Evolutionary conservation across 2,329 filamentous ascomycete genomes (phyloP).

Genomic region (Monosporascus sp.): DNA sequence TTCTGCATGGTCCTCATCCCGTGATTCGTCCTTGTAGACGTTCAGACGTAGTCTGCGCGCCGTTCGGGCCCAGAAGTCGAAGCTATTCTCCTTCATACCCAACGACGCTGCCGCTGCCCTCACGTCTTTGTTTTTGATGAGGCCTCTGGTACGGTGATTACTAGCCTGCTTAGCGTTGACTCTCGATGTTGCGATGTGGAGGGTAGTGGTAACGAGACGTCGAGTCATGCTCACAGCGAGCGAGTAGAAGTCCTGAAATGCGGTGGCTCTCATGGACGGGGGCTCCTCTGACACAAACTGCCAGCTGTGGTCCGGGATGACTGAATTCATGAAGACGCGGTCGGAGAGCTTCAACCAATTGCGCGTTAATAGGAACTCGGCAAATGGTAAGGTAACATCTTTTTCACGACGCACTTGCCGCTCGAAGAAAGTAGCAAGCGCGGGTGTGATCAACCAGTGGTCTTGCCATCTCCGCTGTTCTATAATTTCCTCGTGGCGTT

Average conservation of each 20-base stretch:
- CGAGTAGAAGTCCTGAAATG: conserved; percentile 70
- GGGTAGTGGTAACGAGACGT: conserved; percentile 48
- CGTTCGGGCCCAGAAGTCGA: conserved; percentile 41
- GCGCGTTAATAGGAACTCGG: conserved; percentile 51
- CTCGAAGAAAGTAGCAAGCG: conserved; percentile 25
- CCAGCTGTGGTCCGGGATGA: conserved; percentile 63
- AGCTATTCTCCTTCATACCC: conserved; percentile 32
- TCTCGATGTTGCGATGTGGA: background rate
- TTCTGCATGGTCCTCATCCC: background rate
- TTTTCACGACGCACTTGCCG: background rate
- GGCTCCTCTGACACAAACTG: conserved; percentile 49
- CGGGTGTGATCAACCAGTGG: conserved; percentile 58
- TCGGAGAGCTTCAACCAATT: conserved; percentile 61
- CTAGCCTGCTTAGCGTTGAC: conserved; percentile 8
- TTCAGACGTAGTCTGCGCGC: conserved; percentile 45
- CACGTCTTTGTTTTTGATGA: conserved; percentile 42
- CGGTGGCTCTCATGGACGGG: conserved; percentile 69
- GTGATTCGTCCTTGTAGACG: conserved; percentile 34
- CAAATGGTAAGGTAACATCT: conserved; percentile 34
- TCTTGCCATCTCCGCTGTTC: conserved; percentile 59
- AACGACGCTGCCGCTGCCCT: conserved; percentile 44
- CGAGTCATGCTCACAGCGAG: conserved; percentile 63
- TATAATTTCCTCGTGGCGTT: conserved; percentile 52
- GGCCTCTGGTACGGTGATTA: conserved; percentile 15
- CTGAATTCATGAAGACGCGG: conserved; percentile 70